Evolutionary conservation across 768 basidiomycete genomes (phyloP), one percentile per base, ranked within the genome.

Genomic region (Fomitopsis serialis): DNA sequence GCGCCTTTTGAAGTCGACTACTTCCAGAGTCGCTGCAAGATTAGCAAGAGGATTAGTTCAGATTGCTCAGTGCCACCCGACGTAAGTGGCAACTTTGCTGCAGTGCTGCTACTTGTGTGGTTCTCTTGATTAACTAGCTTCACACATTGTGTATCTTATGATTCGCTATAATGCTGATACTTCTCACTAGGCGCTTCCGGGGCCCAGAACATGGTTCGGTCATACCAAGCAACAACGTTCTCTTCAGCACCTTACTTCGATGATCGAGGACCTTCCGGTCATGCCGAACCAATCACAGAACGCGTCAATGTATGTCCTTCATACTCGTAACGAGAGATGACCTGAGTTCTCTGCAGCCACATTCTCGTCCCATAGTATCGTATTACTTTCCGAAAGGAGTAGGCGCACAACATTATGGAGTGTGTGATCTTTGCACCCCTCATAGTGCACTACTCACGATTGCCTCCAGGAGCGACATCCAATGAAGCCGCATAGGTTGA

Each of bases 401-500:
- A 2, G 97, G 97, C 2, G 86, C 89, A 57, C 91, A 93, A 67
- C 97, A 99, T 67, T 99, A 98, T 74, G 96, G 96, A 57, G 96
- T 96, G 72, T 52, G 83, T 72, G 15, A 10, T 32, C 10, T 6
- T 32, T 22, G 17, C 2, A 15, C 15, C 37, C 6, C 2, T 10
- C 17, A 19, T 45, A 15, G 37, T 25, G n/a, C 21, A 2, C 50
- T 15, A 40, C 37, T 36, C 9, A 45, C 40, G 43, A 45, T 22
- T 47, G 42, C 54, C 37, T 19, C 42, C 61, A 98, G 96, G 93
- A 97, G 80, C 82, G 88, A 45, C 96, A 99, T 72, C 96, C 96
- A 2, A 99, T 99, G 96, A 97, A 98, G 68, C 96, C 96, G 3
- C 93, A 97, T 62, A 80, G 96, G 23, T 72, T 99, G n/a, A 94